These are phyloP conservation scores for Aspergillus neoniger DNA, from an alignment of 2,329 filamentous ascomycete species.

Conservation along the genomic window DNA sequence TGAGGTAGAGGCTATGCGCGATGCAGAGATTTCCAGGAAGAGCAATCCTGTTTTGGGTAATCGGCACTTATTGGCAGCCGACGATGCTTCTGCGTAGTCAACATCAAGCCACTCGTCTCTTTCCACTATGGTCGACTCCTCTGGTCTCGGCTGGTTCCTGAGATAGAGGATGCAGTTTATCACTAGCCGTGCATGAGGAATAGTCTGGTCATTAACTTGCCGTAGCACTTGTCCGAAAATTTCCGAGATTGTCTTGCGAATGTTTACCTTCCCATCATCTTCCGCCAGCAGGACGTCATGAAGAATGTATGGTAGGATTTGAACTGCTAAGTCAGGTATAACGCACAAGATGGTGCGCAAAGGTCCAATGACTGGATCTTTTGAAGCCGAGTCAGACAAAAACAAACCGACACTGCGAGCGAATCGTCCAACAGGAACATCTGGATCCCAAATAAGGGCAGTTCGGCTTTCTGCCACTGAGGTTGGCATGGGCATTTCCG, in stretches of 20 bases:
- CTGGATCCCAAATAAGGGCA: slow-evolving; percentile 22
- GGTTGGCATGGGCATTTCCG: slow-evolving; percentile 28
- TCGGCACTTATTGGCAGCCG: slow-evolving; percentile 72
- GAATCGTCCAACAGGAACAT: slow-evolving; percentile 33
- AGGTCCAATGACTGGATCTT: slow-evolving; percentile 69
- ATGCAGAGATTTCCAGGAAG: slow-evolving; percentile 72
- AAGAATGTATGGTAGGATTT: slow-evolving; percentile 78
- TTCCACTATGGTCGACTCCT: slow-evolving; percentile 76
- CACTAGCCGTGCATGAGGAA: slow-evolving; percentile 69
- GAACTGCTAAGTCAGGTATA: slow-evolving; percentile 69
- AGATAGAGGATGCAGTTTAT: slow-evolving; percentile 83
- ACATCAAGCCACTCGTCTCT: slow-evolving; percentile 83
- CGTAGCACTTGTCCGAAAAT: slow-evolving; percentile 67
- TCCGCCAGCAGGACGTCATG: slow-evolving; percentile 77
- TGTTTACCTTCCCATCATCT: slow-evolving; percentile 59
- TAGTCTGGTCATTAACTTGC: slow-evolving; percentile 43
- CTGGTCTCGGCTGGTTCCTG: slow-evolving; percentile 73
- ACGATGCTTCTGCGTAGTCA: slow-evolving; percentile 69
- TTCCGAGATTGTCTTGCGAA: slow-evolving; percentile 66
- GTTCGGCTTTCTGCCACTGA: slow-evolving; percentile 21
- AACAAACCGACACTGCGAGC: slow-evolving; percentile 43
- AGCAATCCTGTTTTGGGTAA: slow-evolving; percentile 87
- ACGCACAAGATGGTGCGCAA: slow-evolving; percentile 66
- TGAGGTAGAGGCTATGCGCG: slow-evolving; percentile 59
- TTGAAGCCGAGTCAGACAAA: slow-evolving; percentile 60